These are phyloP conservation scores for Solanum paucissectum DNA, from an alignment of 257 asterid genomes.

Conservation along the genomic window DNA sequence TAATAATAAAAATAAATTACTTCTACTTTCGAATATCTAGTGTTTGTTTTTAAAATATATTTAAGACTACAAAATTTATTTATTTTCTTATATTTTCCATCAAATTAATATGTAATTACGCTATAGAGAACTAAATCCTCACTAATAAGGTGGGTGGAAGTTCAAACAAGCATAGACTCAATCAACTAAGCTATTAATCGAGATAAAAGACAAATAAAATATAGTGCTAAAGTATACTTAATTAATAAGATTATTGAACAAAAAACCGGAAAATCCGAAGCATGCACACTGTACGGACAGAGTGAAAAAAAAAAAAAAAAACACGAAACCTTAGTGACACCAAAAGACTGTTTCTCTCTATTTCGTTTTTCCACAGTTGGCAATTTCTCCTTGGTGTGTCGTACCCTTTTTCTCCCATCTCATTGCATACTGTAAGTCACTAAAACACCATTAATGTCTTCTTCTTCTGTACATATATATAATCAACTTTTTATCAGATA, in stretches of 20 bases:
- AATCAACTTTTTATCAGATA: neutral
- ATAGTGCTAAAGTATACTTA: neutral
- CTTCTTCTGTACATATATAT: neutral
- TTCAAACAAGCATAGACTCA: neutral
- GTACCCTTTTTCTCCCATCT: neutral
- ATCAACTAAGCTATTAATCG: neutral
- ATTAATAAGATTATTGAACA: neutral
- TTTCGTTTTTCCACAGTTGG: neutral
- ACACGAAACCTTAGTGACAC: neutral
- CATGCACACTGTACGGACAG: conserved; percentile 12
- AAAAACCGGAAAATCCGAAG: neutral
- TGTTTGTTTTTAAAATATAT: too few relatives aligned
- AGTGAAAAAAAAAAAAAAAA: conserved; percentile 8
- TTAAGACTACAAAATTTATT: too few relatives aligned
- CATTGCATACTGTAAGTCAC: neutral
- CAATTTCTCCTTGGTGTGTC: neutral
- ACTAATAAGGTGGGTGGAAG: too few relatives aligned
- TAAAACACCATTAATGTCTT: neutral
- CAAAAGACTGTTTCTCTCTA: neutral
- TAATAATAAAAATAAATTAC: too few relatives aligned
- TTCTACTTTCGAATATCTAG: too few relatives aligned
- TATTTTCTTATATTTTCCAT: neutral
- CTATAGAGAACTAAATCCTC: too few relatives aligned
- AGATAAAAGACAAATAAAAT: neutral
- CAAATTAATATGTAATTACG: too few relatives aligned